phyloP scores from a whole-genome alignment of 768 basidiomycete genomes.

The Auricularia auricula-judae region DNA sequence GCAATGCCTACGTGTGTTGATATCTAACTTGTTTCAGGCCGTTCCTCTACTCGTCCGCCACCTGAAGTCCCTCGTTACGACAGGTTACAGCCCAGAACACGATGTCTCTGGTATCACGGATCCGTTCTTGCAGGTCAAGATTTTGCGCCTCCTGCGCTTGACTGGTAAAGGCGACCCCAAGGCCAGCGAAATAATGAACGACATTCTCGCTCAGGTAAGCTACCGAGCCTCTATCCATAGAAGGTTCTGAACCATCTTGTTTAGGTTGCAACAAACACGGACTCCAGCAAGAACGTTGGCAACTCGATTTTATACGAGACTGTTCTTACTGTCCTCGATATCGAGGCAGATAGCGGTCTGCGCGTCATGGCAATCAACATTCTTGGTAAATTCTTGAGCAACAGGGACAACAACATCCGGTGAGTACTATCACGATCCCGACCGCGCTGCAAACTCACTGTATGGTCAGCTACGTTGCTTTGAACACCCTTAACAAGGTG shows the following conservation, averaged over 20 bases:
- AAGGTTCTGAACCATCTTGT: neutral
- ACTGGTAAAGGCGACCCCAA: slow-evolving; percentile 75
- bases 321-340: slow-evolving; percentile 90
- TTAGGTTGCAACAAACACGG: slow-evolving; percentile 98
- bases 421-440: slow-evolving; percentile 24
- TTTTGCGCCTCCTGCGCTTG: slow-evolving; percentile 78
- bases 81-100: slow-evolving; percentile 96
- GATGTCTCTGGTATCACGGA: slow-evolving; percentile 99
- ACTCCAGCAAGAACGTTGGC: slow-evolving; percentile 94
- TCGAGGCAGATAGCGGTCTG: slow-evolving; percentile 90
- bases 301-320: slow-evolving; percentile 98
- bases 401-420: slow-evolving; percentile 98
- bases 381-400: slow-evolving; percentile 93
- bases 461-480: slow-evolving; percentile 77
- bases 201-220: slow-evolving; percentile 85
- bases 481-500: slow-evolving; percentile 97
- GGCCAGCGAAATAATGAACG: slow-evolving; percentile 96
- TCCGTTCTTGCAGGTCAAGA: slow-evolving; percentile 90
- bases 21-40: slow-evolving; percentile 38
- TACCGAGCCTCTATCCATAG: neutral
- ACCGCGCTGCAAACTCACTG: neutral
- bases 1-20: slow-evolving; percentile 3
- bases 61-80: slow-evolving; percentile 87
- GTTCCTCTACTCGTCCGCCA: slow-evolving; percentile 91
- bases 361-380: slow-evolving; percentile 99